These are phyloP conservation scores for Lactarius quietus DNA, from an alignment of 768 basidiomycete species.

Conservation along the genomic window DNA sequence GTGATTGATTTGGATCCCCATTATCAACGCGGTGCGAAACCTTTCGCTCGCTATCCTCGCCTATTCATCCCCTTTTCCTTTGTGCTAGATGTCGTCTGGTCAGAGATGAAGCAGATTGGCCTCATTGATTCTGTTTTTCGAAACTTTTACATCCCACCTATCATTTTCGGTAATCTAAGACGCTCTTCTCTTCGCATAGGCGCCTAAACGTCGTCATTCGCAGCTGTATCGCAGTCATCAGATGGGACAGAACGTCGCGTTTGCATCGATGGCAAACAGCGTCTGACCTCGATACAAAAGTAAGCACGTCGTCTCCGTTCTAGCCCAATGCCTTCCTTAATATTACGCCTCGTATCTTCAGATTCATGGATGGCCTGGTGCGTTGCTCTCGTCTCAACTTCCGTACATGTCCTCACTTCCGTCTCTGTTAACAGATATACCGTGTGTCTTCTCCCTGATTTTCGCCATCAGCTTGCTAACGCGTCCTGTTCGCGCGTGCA, in stretches of 20 bases:
- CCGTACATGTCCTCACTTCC: background rate
- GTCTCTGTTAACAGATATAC: slow-evolving; percentile 10
- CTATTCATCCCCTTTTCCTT: background rate
- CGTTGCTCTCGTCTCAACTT: slow-evolving; percentile 30
- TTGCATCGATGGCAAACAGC: slow-evolving; percentile 74
- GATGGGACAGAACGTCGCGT: slow-evolving; percentile 45
- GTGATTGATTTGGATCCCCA: slow-evolving; percentile 58
- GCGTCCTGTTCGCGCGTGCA: slow-evolving; percentile 20
- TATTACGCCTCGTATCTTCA: slow-evolving; percentile 27
- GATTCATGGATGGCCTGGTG: slow-evolving; percentile 56
- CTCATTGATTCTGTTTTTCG: slow-evolving; percentile 63
- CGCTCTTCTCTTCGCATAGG: background rate
- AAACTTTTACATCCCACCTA: slow-evolving; percentile 63
- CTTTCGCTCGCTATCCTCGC: background rate
- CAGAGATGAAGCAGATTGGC: slow-evolving; percentile 52
- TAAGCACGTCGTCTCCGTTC: slow-evolving; percentile 29
- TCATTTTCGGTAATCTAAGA: slow-evolving; percentile 55
- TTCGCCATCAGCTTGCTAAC: background rate
- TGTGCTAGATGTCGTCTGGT: slow-evolving; percentile 58
- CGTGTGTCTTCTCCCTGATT: background rate
- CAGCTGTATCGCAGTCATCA: slow-evolving; percentile 39
- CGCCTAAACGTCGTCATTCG: background rate
- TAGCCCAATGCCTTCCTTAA: background rate
- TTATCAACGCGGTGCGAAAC: slow-evolving; percentile 54
- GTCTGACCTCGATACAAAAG: slow-evolving; percentile 63